Base-by-base conservation (phyloP, 192 early-diverging fungal species). In the Coemansia sp. region DNA sequence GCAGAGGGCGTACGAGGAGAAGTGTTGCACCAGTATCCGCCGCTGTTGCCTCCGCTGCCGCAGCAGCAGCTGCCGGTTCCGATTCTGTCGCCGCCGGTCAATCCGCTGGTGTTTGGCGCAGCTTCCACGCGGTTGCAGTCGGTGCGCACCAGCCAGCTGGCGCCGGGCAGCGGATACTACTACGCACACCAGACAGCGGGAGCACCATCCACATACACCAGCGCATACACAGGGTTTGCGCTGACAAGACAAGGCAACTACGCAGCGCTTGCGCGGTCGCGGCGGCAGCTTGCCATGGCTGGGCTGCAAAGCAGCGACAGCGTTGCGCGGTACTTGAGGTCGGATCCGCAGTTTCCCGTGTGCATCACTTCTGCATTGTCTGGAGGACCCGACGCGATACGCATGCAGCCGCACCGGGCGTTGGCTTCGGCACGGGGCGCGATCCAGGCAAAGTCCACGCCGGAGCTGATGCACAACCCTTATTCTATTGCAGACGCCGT, bases 371-470 rank as follows among this genome's bases (percentile, higher is more conserved):
- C 65, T 23, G 19, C 68, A 26, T 58, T 70, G 60, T 68, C 59
- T 9, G 65, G 64, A n/a, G 8, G 47, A 7, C 39, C 23, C 26
- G 10, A 32, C 3, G 26, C 58, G 18, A 37, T 43, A 13, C 18
- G 21, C 16, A 44, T 47, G n/a, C 39, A 9, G 4, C 44, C 61
- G 43, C 43, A n/a, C 10, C 13, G 11, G 58, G 56, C 48, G 16
- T 48, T 8, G 61, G 61, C 32, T 4, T 16, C 45, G 18, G 19
- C 63, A 43, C 68, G 39, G 11, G 64, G 71, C 8, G 23, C 37
- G 40, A 48, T 37, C 16, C 76, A 79, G 58, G 77, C 72, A n/a
- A 80, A 80, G n/a, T 80, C 77, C 1, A 80, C 77, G 5, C 77
- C 77, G 3, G 77, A 80, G 66, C 65, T 79, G 16, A 70, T 79